These are phyloP conservation scores for Geotrichum australiense DNA, from an alignment of 1,139 yeast species.

Conservation along the genomic window DNA sequence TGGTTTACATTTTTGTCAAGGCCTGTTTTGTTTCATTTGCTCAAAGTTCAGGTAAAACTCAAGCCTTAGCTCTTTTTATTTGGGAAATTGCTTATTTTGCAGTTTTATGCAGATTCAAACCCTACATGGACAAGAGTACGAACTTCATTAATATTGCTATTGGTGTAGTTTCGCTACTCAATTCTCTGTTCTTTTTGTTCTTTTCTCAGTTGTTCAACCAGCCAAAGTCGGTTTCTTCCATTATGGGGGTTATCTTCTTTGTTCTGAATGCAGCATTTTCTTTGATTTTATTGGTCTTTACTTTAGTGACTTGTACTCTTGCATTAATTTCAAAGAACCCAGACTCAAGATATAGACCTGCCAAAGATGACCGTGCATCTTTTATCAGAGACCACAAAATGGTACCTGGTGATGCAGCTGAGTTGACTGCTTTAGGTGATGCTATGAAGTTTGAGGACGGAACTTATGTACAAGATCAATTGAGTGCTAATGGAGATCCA, in stretches of 20 bases:
- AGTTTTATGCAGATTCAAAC: constrained; percentile 62
- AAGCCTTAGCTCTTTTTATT: constrained; percentile 69
- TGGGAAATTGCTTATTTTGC: constrained; percentile 66
- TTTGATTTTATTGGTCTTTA: constrained; percentile 65
- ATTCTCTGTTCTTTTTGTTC: constrained; percentile 80
- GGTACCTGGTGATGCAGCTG: constrained; percentile 45
- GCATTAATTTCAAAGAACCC: constrained; percentile 84
- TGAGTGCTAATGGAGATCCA: neutral
- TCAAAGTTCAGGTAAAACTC: constrained; percentile 72
- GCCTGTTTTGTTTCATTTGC: constrained; percentile 81
- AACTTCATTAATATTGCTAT: constrained; percentile 83
- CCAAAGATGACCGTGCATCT: constrained; percentile 92
- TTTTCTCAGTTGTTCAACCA: constrained; percentile 81
- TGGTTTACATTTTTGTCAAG: constrained; percentile 62
- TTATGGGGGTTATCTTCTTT: constrained; percentile 87
- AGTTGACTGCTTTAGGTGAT: constrained; percentile 81
- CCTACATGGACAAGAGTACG: constrained; percentile 90
- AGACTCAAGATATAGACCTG: constrained; percentile 88
- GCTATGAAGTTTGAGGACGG: constrained; percentile 61
- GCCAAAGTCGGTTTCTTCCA: constrained; percentile 81
- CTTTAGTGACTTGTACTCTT: constrained; percentile 72
- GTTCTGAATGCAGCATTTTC: constrained; percentile 87
- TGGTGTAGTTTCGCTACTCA: constrained; percentile 66
- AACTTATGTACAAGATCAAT: neutral
- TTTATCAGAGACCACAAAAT: constrained; percentile 51